A percentile compares a stretch with the other conserved stretches of the same genome.
Evolutionary conservation across 176 grass and related monocot species (phyloP).

Genomic region (Eremochloa ophiuroides): DNA sequence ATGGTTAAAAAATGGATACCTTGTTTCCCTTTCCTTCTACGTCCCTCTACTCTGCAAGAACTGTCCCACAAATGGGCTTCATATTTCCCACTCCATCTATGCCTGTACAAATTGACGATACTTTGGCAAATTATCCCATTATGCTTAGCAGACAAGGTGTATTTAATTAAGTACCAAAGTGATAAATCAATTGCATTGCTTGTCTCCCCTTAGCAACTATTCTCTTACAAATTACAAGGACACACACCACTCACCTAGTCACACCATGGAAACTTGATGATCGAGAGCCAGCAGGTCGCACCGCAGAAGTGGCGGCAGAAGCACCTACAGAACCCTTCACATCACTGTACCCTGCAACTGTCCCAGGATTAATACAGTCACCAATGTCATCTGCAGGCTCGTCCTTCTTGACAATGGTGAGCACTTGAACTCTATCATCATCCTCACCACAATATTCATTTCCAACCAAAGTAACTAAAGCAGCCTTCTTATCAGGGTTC

Average conservation of each 20-base stretch:
- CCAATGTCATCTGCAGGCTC: slow-evolving; percentile 29
- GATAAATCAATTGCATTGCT: background rate
- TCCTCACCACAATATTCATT: slow-evolving; percentile 3
- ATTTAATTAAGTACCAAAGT: background rate
- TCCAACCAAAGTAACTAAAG: background rate
- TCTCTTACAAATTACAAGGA: slow-evolving; percentile 6
- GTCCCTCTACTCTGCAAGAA: slow-evolving; percentile 79
- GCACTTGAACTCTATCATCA: slow-evolving; percentile 8
- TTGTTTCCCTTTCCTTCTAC: slow-evolving; percentile 93
- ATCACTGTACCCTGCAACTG: background rate
- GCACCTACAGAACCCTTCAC: slow-evolving; percentile 21
- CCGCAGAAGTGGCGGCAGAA: slow-evolving; percentile 13
- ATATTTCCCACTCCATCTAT: slow-evolving; percentile 96
- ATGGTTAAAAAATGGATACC: slow-evolving; percentile 35
- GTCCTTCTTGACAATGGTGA: slow-evolving; percentile 46
- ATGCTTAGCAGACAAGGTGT: slow-evolving; percentile 12
- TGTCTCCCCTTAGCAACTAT: background rate
- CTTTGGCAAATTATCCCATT: background rate
- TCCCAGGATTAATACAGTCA: slow-evolving; percentile 12
- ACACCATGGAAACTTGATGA: slow-evolving; percentile 85
- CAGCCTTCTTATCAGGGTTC: slow-evolving; percentile 10
- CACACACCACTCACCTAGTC: slow-evolving; percentile 47
- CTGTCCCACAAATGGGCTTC: slow-evolving; percentile 98
- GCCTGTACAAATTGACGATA: slow-evolving; percentile 53
- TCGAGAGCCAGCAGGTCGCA: slow-evolving; percentile 36